A percentile compares a stretch with the other conserved stretches of the same genome.
phyloP scores from a whole-genome alignment of 106 monocot species.

The Dactylorhiza incarnata region DNA sequence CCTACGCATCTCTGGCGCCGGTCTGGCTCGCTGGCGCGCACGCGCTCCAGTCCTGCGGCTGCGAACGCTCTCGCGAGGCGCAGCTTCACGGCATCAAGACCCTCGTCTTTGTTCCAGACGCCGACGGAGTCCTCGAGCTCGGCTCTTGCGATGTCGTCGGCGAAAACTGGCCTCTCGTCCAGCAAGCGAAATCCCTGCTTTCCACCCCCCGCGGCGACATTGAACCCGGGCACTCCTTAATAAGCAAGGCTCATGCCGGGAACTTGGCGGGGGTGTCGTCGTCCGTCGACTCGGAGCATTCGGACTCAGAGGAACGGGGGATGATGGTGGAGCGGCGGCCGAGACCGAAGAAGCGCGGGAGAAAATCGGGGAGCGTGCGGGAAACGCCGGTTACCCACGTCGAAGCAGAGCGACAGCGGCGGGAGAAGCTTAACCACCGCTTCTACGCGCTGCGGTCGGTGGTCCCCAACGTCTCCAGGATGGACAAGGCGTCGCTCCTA shows the following conservation, averaged over 20 bases:
- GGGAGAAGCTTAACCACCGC: constrained; percentile 75
- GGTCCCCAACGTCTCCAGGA: constrained; percentile 71
- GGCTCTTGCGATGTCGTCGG: constrained; percentile 20
- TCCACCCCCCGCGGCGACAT: background rate
- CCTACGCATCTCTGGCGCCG: constrained; percentile 13
- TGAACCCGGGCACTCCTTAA: no score
- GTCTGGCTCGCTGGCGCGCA: constrained; percentile 26
- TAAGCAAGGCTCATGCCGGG: background rate
- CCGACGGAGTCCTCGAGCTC: constrained; percentile 34
- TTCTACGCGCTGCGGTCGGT: constrained; percentile 75
- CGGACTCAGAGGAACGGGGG: constrained; percentile 10
- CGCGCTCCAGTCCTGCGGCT: constrained; percentile 19
- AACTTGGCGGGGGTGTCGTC: constrained; percentile 12
- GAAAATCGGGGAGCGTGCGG: constrained; percentile 21
- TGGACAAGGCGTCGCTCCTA: constrained; percentile 85
- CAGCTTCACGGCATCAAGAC: constrained; percentile 34
- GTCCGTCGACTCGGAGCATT: constrained; percentile 27
- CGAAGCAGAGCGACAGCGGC: constrained; percentile 71
- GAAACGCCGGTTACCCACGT: constrained; percentile 52
- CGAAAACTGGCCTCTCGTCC: constrained; percentile 24
- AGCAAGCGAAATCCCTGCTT: constrained; percentile 22
- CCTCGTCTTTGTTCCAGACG: constrained; percentile 21
- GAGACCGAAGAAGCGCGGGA: constrained; percentile 20
- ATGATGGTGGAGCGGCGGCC: background rate
- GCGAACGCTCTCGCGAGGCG: constrained; percentile 28